Conservation (phyloP, 2,329 filamentous ascomycete genomes). For the Herpotrichia juniperi region DNA sequence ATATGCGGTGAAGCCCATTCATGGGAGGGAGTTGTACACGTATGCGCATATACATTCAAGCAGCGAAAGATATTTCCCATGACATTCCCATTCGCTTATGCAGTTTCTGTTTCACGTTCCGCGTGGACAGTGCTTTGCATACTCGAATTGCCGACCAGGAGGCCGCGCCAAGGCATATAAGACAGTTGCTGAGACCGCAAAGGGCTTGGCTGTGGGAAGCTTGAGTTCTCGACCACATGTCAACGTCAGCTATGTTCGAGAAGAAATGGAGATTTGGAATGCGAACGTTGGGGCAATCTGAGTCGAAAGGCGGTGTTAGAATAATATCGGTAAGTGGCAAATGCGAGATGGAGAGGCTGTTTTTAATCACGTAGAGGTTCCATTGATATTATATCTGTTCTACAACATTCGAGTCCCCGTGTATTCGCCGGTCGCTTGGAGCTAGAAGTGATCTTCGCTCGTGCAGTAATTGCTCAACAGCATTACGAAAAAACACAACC, state of each 20-base stretch:
- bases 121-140: not conserved
- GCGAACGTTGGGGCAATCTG: not conserved
- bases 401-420: conserved; percentile 3
- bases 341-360: not conserved
- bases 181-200: conserved; percentile 2
- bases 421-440: not conserved
- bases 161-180: conserved; percentile 1
- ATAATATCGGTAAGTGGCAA: not conserved
- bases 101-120: conserved; percentile 5
- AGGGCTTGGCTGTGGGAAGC: conserved; percentile 7
- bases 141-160: not conserved
- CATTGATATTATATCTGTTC: conserved; percentile 15
- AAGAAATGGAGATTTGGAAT: not conserved
- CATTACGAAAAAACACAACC: conserved; percentile 3
- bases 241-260: not conserved
- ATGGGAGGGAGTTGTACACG: no score
- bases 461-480: conserved; percentile 2
- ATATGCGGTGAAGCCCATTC: no score
- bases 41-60: no score
- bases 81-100: not conserved
- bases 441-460: not conserved
- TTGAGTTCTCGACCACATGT: conserved; percentile 2
- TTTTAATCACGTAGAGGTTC: conserved; percentile 16
- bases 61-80: no score
- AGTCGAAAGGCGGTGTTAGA: not conserved